Evolutionary conservation across 2,329 filamentous ascomycete genomes (phyloP), one percentile per base, ranked within the genome.

Genomic region (Colletotrichum nymphaeae): DNA sequence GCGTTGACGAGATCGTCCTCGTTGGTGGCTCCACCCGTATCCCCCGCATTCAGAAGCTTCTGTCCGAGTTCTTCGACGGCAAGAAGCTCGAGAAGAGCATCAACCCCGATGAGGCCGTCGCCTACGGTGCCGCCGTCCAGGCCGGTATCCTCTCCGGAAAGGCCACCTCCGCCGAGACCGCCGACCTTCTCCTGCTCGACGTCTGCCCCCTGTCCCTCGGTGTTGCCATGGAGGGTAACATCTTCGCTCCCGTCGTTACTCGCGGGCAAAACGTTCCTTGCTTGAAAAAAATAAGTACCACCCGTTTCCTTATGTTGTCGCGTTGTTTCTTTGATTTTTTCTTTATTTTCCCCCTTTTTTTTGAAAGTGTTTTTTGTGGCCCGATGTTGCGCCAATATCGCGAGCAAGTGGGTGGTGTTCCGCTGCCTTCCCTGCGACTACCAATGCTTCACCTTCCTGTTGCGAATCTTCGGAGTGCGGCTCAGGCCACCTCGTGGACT

Each of bases 21-120:
- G 97, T 99, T 82, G 97, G 97, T 92, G 97, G 97, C 80, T 98
- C 95, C 76, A 99, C 97, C 82, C 97, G 97, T 95, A 99, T 99
- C 80, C 97, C 97, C 83, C 92, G 93, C 85, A 97, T 99, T 86
- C 97, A 99, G 93, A 98, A 98, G 92, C 93, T 99, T 78, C 93
- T 99, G 78, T 95, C 93, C 88, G 97, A 99, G 87, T 98, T 95
- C 92, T 99, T 99, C 89, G 94, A 97, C 85, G 95, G 95, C 87
- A 99, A 99, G 95, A 98, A 99, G 93, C 94, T 98, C 78, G 96
- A 98, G 92, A 98, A 98, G 91, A 97, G 94, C 90, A 98, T 98
- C 90, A 99, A 99, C 92, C 97, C 97, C 81, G 97, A 99, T 84
- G 97, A 99, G 91, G 97, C 97, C 79, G 97, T 99, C 82, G 97